Evolutionary conservation across 2,329 filamentous ascomycete genomes (phyloP).

Genomic region (Samsoniella hepiali): DNA sequence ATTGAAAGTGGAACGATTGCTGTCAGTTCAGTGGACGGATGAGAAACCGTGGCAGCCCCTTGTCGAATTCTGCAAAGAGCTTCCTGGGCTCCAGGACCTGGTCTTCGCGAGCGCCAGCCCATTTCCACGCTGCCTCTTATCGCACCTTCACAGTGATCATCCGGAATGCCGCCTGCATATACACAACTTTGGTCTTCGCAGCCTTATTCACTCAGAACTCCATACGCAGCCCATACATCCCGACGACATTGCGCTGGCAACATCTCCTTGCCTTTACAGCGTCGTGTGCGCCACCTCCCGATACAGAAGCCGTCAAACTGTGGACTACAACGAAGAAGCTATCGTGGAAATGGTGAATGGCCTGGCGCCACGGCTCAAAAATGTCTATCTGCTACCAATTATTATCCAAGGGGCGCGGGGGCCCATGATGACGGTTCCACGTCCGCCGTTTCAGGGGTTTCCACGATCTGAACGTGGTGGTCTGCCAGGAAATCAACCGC

Average conservation of each 20-base stretch:
- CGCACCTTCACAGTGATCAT: constrained; percentile 3
- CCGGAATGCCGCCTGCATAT: constrained; percentile 6
- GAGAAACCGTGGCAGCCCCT: constrained; percentile 8
- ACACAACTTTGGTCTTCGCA: constrained; percentile 1
- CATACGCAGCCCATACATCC: constrained; percentile 2
- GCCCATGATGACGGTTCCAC: neutral
- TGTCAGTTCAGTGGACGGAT: neutral
- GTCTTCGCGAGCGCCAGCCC: constrained; percentile 4
- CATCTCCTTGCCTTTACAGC: constrained; percentile 9
- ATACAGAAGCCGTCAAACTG: neutral
- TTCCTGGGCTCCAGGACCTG: constrained; percentile 5
- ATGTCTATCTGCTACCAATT: constrained; percentile 7
- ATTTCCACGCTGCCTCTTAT: constrained; percentile 9
- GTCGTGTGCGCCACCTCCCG: neutral
- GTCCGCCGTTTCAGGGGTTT: constrained; percentile 5
- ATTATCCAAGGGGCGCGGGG: neutral
- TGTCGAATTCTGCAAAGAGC: constrained; percentile 1
- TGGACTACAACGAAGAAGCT: constrained; percentile 9
- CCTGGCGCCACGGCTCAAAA: constrained; percentile 2
- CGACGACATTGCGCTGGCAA: constrained; percentile 7
- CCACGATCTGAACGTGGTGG: constrained; percentile 8
- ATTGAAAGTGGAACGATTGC: neutral
- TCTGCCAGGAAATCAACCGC: neutral
- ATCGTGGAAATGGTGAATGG: constrained; percentile 7
- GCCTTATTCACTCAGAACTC: constrained; percentile 4